Evolutionary conservation across 345 rosid species (phyloP), one percentile per base, ranked within the genome.

Genomic region (Viola odorata): DNA sequence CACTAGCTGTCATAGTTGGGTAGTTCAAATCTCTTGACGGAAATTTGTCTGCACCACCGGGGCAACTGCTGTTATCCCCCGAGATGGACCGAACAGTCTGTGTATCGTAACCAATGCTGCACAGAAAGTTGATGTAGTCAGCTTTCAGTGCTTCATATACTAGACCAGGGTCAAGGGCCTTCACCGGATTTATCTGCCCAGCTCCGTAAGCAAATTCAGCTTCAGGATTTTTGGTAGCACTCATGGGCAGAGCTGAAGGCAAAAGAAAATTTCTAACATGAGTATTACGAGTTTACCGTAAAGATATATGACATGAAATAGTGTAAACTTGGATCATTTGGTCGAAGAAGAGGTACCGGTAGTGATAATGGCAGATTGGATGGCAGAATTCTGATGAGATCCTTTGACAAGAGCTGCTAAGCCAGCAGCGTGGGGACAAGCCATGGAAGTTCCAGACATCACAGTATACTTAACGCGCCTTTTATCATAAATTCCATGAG

Each of bases 301-400:
- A 0, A 45, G 13, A 45, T 45, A 45, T 23, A 45, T n/a, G n/a
- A n/a, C n/a, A n/a, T n/a, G n/a, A n/a, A n/a, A n/a, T n/a, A n/a
- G n/a, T n/a, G n/a, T n/a, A n/a, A n/a, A n/a, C n/a, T n/a, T n/a
- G 13, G 11, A 45, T 12, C 5, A 10, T 45, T 4, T 5, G 11
- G 49, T 45, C 10, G 13, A 10, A 12, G 11, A 12, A 45, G 12
- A 12, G 42, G 44, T 12, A 82, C 82, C 79, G 3, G 79, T 80
- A 7, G 84, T 80, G 82, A 80, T 78, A 45, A 81, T 58, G 63
- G 81, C 79, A 40, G 80, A 81, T 40, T 68, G 53, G 42, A 81
- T 75, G 71, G 77, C 72, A 48, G 82, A 74, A 17, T 57, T 57
- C 14, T 80, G 73, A 61, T 52, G 78, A 49, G 69, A 56, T 12